Evolutionary conservation across 441 rosid genomes (phyloP).

Genomic region (Geranium incanum): DNA sequence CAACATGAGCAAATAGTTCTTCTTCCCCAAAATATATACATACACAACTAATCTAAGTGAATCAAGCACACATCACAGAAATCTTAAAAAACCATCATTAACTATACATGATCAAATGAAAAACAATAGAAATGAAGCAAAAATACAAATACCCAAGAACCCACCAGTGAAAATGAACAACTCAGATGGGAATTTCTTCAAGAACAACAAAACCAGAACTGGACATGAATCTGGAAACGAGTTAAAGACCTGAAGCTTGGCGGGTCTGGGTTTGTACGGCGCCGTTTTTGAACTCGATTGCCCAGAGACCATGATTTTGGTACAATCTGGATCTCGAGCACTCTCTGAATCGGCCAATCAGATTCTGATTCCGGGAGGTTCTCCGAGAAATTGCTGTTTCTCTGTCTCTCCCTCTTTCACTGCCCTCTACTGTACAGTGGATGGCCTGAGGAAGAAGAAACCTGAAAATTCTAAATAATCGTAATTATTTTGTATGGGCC

Average conservation of each 20-base stretch:
- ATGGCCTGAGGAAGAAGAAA: too few relatives aligned
- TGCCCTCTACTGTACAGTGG: background rate
- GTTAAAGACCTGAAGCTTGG: slow-evolving; percentile 30
- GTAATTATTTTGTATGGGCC: too few relatives aligned
- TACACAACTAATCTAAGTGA: too few relatives aligned
- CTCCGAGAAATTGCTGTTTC: slow-evolving; percentile 14
- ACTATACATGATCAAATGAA: too few relatives aligned
- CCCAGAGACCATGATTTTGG: slow-evolving; percentile 39
- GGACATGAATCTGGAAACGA: too few relatives aligned
- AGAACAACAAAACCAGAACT: background rate
- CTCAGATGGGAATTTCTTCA: slow-evolving; percentile 44
- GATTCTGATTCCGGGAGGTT: slow-evolving; percentile 27
- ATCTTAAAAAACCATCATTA: background rate
- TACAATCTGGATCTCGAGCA: slow-evolving; percentile 34
- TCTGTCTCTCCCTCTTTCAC: background rate
- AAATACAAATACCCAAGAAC: background rate
- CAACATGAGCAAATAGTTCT: too few relatives aligned
- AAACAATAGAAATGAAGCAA: background rate
- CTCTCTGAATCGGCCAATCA: slow-evolving; percentile 28
- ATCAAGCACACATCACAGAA: too few relatives aligned
- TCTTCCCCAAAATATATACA: too few relatives aligned
- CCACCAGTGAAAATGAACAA: slow-evolving; percentile 42
- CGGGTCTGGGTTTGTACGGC: slow-evolving; percentile 29
- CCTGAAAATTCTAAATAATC: too few relatives aligned
- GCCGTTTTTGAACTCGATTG: slow-evolving; percentile 35